phyloP scores from a whole-genome alignment of 495 filamentous ascomycete genomes.

The Choiromyces venosus region DNA sequence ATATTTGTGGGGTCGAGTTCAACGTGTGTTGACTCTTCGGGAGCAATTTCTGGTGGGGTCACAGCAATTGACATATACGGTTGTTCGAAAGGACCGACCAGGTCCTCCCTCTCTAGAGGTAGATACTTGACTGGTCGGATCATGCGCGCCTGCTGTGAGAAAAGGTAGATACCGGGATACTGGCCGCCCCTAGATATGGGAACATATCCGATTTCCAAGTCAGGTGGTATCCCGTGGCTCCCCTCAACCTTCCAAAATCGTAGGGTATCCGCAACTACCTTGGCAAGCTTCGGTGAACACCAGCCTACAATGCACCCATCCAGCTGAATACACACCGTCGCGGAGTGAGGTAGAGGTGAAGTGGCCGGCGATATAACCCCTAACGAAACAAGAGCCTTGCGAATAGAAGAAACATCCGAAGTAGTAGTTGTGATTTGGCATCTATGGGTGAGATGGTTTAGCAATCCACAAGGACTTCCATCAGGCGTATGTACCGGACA shows the following conservation, averaged over 20 bases:
- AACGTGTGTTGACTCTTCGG: conserved; percentile 83
- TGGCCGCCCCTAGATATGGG: conserved; percentile 81
- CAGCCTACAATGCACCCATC: conserved; percentile 86
- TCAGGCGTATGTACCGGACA: conserved; percentile 98
- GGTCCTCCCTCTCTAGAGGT: conserved; percentile 74
- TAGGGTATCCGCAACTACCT: conserved; percentile 70
- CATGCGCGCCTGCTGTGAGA: conserved; percentile 77
- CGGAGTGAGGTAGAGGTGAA: conserved; percentile 66
- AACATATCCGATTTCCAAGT: conserved; percentile 87
- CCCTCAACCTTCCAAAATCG: conserved; percentile 95
- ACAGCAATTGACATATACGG: conserved; percentile 98
- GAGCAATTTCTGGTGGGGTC: conserved; percentile 71
- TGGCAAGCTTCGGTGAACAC: conserved; percentile 76
- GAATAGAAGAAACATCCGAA: conserved; percentile 65
- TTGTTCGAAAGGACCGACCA: conserved; percentile 88
- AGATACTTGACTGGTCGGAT: conserved; percentile 88
- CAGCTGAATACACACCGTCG: conserved; percentile 80
- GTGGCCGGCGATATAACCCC: conserved; percentile 60
- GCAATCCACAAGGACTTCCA: conserved; percentile 85
- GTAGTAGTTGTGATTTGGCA: conserved; percentile 75
- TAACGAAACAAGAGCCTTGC: conserved; percentile 65
- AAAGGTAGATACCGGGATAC: conserved; percentile 94
- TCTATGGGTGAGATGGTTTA: conserved; percentile 94
- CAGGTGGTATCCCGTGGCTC: conserved; percentile 69
- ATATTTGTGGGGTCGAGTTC: conserved; percentile 96